A percentile compares a stretch with the other conserved stretches of the same genome.
Conservation (phyloP, 139 green algal genomes). For the Chlorella sp. region DNA sequence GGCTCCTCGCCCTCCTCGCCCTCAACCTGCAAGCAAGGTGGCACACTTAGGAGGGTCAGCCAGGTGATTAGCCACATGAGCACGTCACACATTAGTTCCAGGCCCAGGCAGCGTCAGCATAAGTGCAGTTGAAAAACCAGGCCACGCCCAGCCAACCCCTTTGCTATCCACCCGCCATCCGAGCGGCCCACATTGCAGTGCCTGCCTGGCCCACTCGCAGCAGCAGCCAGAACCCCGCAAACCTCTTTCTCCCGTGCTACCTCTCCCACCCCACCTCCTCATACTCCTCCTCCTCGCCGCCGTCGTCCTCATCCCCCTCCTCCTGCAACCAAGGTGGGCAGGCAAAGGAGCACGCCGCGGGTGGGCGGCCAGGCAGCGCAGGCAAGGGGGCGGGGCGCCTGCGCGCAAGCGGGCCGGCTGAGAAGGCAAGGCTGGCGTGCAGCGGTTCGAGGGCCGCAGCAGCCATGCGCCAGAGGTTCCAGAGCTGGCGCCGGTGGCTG, state of each 20-base stretch:
- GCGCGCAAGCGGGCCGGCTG: not conserved
- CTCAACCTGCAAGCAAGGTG: not conserved
- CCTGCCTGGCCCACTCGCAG: not conserved
- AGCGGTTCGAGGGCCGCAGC: not conserved
- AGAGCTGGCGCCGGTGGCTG: not conserved
- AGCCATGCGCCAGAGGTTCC: not conserved
- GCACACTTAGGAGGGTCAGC: not conserved
- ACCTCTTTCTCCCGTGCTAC: not conserved
- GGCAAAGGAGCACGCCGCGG: too few relatives aligned
- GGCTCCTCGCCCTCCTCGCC: constrained; percentile 28
- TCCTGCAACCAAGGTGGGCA: constrained; percentile 4
- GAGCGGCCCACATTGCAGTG: too few relatives aligned
- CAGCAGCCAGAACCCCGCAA: not conserved
- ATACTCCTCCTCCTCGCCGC: constrained; percentile 47
- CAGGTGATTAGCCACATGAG: too few relatives aligned
- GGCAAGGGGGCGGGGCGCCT: not conserved
- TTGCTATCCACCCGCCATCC: not conserved
- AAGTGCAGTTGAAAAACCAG: too few relatives aligned
- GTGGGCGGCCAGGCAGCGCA: not conserved
- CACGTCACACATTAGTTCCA: too few relatives aligned
- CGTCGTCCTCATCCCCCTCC: constrained; percentile 45
- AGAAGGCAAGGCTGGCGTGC: not conserved
- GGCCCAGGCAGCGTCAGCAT: not conserved
- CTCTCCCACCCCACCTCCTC: constrained; percentile 24
- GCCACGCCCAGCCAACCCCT: not conserved